Evolutionary conservation across 148 eudicot species (phyloP).

Genomic region (Rhododendron ferrugineum): DNA sequence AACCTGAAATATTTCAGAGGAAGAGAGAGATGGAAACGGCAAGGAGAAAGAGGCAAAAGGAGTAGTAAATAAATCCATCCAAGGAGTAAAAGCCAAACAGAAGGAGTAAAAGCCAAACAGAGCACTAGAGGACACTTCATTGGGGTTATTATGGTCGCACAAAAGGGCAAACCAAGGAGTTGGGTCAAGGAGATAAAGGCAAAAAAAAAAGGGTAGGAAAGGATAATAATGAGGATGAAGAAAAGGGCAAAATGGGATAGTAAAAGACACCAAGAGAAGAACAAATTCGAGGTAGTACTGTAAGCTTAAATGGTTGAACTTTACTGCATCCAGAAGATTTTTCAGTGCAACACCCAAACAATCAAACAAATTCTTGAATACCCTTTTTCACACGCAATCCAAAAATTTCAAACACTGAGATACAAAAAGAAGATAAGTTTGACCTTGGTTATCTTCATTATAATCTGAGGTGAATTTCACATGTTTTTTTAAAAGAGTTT

Average conservation of each 20-base stretch:
- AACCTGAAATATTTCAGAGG: not conserved
- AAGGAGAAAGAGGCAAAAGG: not conserved
- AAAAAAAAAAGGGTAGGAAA: not conserved
- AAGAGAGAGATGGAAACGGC: not conserved
- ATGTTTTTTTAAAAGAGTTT: not conserved
- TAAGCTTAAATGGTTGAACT: not conserved
- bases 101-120: conserved; percentile 11
- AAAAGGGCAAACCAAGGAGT: not conserved
- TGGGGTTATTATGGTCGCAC: not conserved
- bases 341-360: not conserved
- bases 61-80: not conserved
- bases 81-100: conserved; percentile 15
- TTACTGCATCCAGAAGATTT: conserved; percentile 19
- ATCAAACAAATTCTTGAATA: conserved; percentile 4
- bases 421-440: not conserved
- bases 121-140: not conserved
- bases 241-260: conserved; percentile 1
- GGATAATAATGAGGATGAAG: not conserved
- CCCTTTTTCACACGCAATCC: conserved; percentile 6
- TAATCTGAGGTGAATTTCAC: not conserved
- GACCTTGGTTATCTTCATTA: not conserved
- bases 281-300: not conserved
- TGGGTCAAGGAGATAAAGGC: conserved; percentile 9
- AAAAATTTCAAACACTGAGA: not conserved
- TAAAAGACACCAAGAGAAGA: conserved; percentile 3